phyloP scores from a whole-genome alignment of 2,329 filamentous ascomycete genomes.

The Xylaria sp. region DNA sequence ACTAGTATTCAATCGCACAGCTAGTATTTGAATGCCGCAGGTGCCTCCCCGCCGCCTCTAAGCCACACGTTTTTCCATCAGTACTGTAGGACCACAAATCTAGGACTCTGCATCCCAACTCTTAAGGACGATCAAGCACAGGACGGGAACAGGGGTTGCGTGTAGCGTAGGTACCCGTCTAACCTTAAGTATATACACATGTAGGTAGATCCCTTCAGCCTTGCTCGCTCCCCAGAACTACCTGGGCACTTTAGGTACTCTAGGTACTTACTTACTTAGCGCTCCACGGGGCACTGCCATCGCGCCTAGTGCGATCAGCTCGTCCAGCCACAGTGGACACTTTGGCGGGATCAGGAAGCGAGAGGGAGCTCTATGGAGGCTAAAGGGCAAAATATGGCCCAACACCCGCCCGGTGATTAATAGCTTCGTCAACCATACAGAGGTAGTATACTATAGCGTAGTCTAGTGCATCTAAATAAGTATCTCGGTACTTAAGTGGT shows the following conservation, averaged over 20 bases:
- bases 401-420: slow-evolving; percentile 12
- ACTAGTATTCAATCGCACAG: too few species aligned
- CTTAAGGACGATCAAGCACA: too few species aligned
- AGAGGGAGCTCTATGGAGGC: not conserved
- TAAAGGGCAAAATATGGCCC: not conserved
- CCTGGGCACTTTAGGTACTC: too few species aligned
- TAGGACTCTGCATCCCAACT: slow-evolving; percentile 2
- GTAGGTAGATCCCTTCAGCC: slow-evolving; percentile 17
- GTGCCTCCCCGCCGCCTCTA: too few species aligned
- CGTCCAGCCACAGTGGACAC: slow-evolving; percentile 19
- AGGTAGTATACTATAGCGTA: too few species aligned
- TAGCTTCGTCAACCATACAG: not conserved
- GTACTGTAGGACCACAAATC: not conserved
- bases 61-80: too few species aligned
- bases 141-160: too few species aligned
- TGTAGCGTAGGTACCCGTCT: not conserved
- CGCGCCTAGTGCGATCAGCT: slow-evolving; percentile 17
- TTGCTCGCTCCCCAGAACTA: slow-evolving; percentile 21
- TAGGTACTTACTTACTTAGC: too few species aligned
- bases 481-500: too few species aligned
- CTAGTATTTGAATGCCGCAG: not conserved
- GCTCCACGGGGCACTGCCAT: slow-evolving; percentile 21
- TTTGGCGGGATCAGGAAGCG: slow-evolving; percentile 12
- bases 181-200: not conserved
- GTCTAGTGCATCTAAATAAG: too few species aligned